Evolutionary conservation across 108 stramenopile species (phyloP).

Genomic region (Cylindrotheca closterium): DNA sequence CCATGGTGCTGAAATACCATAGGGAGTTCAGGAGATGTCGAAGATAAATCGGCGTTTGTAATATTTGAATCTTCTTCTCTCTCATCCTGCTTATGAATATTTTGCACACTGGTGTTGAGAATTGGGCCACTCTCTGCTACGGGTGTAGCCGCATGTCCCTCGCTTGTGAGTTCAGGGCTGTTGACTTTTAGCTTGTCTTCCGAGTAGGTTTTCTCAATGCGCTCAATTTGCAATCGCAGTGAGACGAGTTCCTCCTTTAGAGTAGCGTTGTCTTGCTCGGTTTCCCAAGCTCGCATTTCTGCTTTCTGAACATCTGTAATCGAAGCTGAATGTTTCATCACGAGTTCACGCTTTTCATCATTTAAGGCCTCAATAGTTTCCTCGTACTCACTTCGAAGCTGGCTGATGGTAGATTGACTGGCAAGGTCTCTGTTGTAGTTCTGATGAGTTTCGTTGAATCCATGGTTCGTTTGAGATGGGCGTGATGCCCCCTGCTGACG

Average conservation of each 20-base stretch:
- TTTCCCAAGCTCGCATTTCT: constrained; percentile 67
- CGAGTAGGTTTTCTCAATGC: constrained; percentile 13
- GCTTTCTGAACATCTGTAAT: constrained; percentile 73
- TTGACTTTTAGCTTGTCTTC: too few species aligned
- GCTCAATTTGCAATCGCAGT: constrained; percentile 60
- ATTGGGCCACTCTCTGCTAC: too few species aligned
- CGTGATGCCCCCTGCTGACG: constrained; percentile 31
- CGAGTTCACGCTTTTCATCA: constrained; percentile 78
- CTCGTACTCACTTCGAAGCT: constrained; percentile 73
- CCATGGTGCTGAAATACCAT: neutral
- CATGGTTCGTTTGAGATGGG: too few species aligned
- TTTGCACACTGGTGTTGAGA: neutral
- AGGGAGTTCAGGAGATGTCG: neutral
- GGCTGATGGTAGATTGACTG: constrained; percentile 50
- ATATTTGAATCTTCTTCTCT: neutral
- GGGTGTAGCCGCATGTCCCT: too few species aligned
- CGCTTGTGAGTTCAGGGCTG: too few species aligned
- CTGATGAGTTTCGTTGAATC: constrained; percentile 5
- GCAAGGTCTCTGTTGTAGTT: constrained; percentile 22
- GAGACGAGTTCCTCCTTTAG: constrained; percentile 66
- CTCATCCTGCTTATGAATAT: neutral
- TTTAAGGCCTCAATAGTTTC: constrained; percentile 65
- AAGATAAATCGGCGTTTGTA: neutral
- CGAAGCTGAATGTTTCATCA: constrained; percentile 81
- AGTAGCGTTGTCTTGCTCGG: constrained; percentile 64